Evolutionary conservation across 2,329 filamentous ascomycete species (phyloP), one percentile per base, ranked within the genome.

Genomic region (Aspergillus niger): DNA sequence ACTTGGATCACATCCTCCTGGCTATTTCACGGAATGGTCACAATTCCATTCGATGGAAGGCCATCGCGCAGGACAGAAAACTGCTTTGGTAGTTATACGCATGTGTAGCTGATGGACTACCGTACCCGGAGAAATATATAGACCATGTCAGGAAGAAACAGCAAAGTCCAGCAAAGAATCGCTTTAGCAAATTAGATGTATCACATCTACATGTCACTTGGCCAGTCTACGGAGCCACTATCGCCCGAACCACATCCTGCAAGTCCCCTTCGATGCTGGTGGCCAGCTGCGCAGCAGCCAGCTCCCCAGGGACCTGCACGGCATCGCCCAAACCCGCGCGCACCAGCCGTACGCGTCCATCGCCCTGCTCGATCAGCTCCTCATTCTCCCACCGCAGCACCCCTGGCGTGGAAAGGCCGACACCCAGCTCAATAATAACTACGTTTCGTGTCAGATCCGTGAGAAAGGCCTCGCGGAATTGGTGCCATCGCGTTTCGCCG

Each of bases 351-450:
- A 64, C 55, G 2, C 47, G 26, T 24, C 60, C 32, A 44, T 38
- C 51, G 4, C 60, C 53, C 8, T 58, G 41, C 5, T 60, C 57
- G 0, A 70, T 63, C 32, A 66, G 32, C 20, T 67, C 63, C 36
- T 70, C 68, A 55, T 69, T 66, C 20, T 64, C 61, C 66, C 65
- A 68, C 20, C 67, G 57, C 53, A 70, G 15, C 17, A 70, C 67
- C 20, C 51, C 61, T 1, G 68, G 67, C 1, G 68, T 70, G 11
- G 69, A 69, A 47, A 69, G 24, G 2, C 67, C 68, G 17, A 67
- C 67, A 0, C 67, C 68, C 5, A 70, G 43, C 51, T 69, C 67
- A 8, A 70, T 52, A 43, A 69, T 55, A 2, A 70, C 67, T 10
- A 53, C 39, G 1, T 39, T 56, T 30, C 26, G 24, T 10, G n/a